Conservation (phyloP, 73 alveolate genomes). For the Tetrahymena elliotti region DNA sequence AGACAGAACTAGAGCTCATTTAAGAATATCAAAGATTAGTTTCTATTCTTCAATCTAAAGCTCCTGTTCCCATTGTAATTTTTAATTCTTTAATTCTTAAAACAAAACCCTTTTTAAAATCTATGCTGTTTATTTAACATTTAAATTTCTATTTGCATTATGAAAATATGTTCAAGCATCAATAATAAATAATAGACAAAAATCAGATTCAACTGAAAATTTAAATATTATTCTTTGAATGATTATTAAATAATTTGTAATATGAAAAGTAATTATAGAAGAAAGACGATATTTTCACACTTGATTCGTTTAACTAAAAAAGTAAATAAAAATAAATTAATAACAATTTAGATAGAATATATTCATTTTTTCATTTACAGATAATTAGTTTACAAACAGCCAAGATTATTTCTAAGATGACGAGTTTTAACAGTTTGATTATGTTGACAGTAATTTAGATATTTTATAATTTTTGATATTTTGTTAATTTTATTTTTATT, state of each 20-base stretch:
- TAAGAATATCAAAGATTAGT: background rate
- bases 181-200: no score
- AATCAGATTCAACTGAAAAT: no score
- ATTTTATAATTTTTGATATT: no score
- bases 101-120: no score
- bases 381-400: no score
- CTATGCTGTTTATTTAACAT: no score
- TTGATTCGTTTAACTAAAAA: background rate
- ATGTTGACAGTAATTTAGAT: background rate
- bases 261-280: background rate
- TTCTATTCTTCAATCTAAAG: background rate
- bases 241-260: no score
- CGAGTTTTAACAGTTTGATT: background rate
- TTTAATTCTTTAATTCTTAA: no score
- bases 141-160: background rate
- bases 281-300: background rate
- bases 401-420: background rate
- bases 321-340: background rate
- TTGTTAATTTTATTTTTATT: no score
- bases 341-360: background rate
- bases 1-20: background rate
- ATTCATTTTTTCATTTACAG: no score
- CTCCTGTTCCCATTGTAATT: background rate
- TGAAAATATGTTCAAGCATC: background rate
- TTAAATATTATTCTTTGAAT: no score